Base-by-base conservation (phyloP, 768 basidiomycete genomes). In the Chalciporus pseudorubinellus region DNA sequence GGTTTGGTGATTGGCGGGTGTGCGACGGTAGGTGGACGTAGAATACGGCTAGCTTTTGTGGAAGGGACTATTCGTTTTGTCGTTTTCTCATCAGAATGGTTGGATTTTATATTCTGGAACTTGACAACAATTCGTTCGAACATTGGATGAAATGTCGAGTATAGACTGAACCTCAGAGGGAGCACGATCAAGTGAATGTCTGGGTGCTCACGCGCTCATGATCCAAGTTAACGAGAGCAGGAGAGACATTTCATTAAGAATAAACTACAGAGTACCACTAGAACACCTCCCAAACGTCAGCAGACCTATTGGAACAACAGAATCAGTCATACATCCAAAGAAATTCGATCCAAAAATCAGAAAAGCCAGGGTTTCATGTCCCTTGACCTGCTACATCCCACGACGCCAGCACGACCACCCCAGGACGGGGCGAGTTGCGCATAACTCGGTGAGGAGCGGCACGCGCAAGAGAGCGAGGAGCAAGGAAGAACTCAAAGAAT, bases 401-500 rank as follows among this genome's bases (percentile, higher is more conserved):
- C 64, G 49, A 52, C 56, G 62, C 73, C 77, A 68, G 63, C 70
- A 65, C 63, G 62, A 56, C 68, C 53, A 59, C 67, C 64, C 72
- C 83, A 84, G 72, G 72, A 84, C 83, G 80, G 69, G 57, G 63
- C 39, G 64, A 50, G 29, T 59, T 54, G 57, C 47, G 70, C 71
- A 71, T 68, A 31, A 67, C 73, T 67, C 69, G 48, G 59, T 58
- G 51, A 67, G 62, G 69, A 71, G 72, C 67, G 74, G 70, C 69
- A 62, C 56, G 46, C 57, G 59, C 51, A 59, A 60, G 63, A 64
- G 68, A 61, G 64, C 59, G 46, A 63, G 55, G 56, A 64, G 57
- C 66, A 65, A 70, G 72, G 54, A 71, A 68, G 13, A 13, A 69
- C 73, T 87, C 85, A 85, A 87, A 76, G 85, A 87, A 87, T 87